Evolutionary conservation across 352 stramenopile species (phyloP), one percentile per base, ranked within the genome.

Genomic region (Globisporangium nunn): DNA sequence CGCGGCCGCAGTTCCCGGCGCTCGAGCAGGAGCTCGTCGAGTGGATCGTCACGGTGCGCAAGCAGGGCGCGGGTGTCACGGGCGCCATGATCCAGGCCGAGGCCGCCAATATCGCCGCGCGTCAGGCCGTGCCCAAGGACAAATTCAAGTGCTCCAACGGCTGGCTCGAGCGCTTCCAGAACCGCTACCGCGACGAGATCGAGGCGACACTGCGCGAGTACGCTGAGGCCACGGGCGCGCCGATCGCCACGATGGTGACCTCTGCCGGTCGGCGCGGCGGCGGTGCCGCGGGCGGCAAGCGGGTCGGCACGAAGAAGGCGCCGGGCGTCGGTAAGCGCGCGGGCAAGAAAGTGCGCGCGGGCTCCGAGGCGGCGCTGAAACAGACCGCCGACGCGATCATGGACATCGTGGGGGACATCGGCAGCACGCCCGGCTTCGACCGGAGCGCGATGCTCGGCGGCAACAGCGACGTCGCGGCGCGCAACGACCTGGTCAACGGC

Each of bases 71-170:
- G 6, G 50, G 50, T 10, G 50, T 54, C 33, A 54, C 50, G 15
- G 50, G 50, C 17, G 50, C 50, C 29, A 54, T 54, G 50, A 54
- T 54, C 50, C 50, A 54, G 18, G 31, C 31, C 31, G 50, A 54
- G 18, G 50, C 50, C 28, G 50, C 50, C 4, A 54, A 45, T n/a
- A 54, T 54, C 33, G 50, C 50, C 2, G 50, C 31, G 50, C 50
- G 50, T 7, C 50, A 29, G 31, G 33, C 39, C 31, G 40, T 54
- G 31, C 50, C 50, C 14, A 54, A 54, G n/a, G 50, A 54, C 29
- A 44, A 45, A n/a, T 54, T 54, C 50, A 54, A 54, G 50, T 54
- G 50, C 50, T 54, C 50, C 14, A 54, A 54, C 50, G 50, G 50
- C 31, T 54, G 50, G 50, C 50, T 54, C 50, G 50, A 54, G 50